phyloP scores from a whole-genome alignment of 2,329 filamentous ascomycete species.

The Fusarium setosum region DNA sequence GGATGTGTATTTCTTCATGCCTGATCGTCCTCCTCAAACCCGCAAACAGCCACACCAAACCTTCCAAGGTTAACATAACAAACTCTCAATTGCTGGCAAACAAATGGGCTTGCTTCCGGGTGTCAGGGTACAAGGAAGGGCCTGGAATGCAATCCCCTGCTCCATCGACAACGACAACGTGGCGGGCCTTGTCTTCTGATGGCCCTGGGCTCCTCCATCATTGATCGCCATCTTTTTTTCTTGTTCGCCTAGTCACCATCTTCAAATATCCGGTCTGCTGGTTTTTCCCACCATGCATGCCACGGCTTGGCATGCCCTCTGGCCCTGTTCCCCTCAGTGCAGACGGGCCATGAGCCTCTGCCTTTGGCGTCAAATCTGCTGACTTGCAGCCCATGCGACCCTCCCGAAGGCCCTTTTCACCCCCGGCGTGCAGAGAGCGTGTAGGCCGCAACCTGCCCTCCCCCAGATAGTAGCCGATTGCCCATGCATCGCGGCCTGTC shows the following conservation, averaged over 20 bases:
- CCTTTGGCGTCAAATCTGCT: conserved; percentile 36
- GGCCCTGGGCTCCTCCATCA: conserved; percentile 22
- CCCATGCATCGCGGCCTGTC: conserved; percentile 27
- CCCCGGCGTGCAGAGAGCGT: conserved; percentile 10
- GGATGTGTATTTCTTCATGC: background rate
- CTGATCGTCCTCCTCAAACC: conserved; percentile 4
- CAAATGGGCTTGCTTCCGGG: conserved; percentile 34
- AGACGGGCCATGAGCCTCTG: conserved; percentile 11
- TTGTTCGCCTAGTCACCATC: conserved; percentile 29
- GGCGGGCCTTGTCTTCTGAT: conserved; percentile 28
- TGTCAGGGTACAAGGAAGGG: conserved; percentile 21
- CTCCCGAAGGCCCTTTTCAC: conserved; percentile 8
- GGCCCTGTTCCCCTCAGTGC: conserved; percentile 1
- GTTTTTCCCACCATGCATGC: conserved; percentile 11
- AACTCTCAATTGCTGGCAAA: conserved; percentile 17
- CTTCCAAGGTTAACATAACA: conserved; percentile 7
- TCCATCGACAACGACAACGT: conserved; percentile 30
- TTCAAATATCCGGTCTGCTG: conserved; percentile 37
- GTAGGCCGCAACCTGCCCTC: conserved; percentile 20
- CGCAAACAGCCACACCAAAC: background rate
- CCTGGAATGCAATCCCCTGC: conserved; percentile 15
- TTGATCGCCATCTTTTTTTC: conserved; percentile 28
- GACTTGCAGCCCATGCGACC: conserved; percentile 41
- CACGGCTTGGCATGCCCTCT: conserved; percentile 1
- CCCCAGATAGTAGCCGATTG: conserved; percentile 9